Conservation (phyloP, 2,329 filamentous ascomycete species). For the Stachybotrys chartarum region DNA sequence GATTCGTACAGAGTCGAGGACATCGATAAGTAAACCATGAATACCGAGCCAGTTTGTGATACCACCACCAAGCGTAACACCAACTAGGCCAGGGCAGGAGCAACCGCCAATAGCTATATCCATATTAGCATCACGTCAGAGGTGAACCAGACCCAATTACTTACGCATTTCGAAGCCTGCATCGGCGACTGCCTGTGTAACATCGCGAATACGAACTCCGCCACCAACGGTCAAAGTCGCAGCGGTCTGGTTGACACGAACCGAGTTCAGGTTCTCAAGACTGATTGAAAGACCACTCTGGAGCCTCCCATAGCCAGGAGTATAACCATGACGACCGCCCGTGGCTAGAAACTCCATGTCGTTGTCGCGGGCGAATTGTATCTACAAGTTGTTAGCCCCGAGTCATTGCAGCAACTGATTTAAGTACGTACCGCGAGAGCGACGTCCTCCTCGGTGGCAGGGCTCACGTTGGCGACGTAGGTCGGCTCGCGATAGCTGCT, state of each 20-base stretch:
- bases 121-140: background rate
- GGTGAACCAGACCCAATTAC: background rate
- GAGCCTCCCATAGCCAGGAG: background rate
- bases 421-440: background rate
- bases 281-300: background rate
- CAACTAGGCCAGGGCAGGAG: background rate
- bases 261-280: background rate
- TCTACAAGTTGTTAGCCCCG: background rate
- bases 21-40: constrained; percentile 43
- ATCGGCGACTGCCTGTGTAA: background rate
- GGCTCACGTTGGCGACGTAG: background rate
- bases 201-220: background rate
- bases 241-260: background rate
- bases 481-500: background rate
- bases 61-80: background rate
- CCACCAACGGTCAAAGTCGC: background rate
- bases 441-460: background rate
- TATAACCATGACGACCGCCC: background rate
- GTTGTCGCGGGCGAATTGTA: background rate
- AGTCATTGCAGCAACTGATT: background rate
- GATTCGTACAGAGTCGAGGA: constrained; percentile 28
- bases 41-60: background rate
- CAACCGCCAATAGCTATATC: background rate
- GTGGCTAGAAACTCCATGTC: background rate
- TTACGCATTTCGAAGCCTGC: background rate